A percentile compares a stretch with the other conserved stretches of the same genome.
Evolutionary conservation across 305 asterid species (phyloP).

Genomic region (Rubia balearica): DNA sequence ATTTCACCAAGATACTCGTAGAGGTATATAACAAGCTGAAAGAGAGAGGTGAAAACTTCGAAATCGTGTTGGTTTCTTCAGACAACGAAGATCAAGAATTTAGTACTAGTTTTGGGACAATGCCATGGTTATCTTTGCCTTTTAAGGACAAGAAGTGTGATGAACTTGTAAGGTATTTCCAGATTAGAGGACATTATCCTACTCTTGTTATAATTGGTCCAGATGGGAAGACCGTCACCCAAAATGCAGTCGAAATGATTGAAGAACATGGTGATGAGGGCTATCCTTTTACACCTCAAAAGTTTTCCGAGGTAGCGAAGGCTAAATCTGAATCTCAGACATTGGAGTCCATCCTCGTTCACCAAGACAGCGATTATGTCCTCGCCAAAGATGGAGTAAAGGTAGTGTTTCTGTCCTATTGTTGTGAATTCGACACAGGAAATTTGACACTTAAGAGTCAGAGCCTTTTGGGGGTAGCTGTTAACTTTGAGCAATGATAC

Average conservation of each 20-base stretch:
- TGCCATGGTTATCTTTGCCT: conserved; percentile 33
- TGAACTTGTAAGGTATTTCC: conserved; percentile 22
- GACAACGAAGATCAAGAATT: conserved; percentile 25
- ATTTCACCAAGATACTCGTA: conserved; percentile 20
- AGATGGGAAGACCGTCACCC: conserved; percentile 26
- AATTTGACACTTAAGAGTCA: too few relatives aligned
- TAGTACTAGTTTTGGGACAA: conserved; percentile 14
- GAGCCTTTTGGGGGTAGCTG: too few relatives aligned
- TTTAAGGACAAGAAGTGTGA: conserved; percentile 24
- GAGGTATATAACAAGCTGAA: conserved; percentile 22
- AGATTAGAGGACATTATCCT: conserved; percentile 21
- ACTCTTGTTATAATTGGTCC: conserved; percentile 25
- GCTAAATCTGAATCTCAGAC: conserved; percentile 27
- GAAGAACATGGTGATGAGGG: conserved; percentile 31
- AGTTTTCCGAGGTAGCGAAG: conserved; percentile 15
- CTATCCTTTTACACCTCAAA: conserved; percentile 31
- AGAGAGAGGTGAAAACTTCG: conserved; percentile 18
- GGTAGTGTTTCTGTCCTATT: background rate
- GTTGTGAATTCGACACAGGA: background rate
- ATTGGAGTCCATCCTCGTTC: conserved; percentile 27
- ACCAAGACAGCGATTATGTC: conserved; percentile 24
- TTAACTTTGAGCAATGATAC: too few relatives aligned
- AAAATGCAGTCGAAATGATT: conserved; percentile 23
- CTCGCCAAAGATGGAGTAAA: conserved; percentile 25
- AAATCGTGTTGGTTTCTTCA: conserved; percentile 24